A percentile compares a stretch with the other conserved stretches of the same genome.
These are phyloP conservation scores for Bifiguratus adelaidae DNA, from an alignment of 192 early-diverging fungal genomes.

Conservation along the genomic window DNA sequence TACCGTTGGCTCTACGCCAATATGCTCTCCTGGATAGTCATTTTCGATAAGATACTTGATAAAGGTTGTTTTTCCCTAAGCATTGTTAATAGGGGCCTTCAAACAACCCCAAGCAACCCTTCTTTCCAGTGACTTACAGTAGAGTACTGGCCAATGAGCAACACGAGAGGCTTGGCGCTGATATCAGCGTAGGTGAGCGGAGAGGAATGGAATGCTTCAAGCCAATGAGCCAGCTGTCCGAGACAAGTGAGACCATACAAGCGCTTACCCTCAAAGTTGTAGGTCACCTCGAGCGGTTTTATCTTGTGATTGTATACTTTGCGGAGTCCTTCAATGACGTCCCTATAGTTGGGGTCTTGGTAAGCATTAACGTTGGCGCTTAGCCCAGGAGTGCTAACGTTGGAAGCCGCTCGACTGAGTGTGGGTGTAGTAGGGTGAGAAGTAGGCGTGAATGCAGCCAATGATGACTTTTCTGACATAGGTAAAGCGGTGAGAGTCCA, in stretches of 20 bases:
- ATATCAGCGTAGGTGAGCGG: constrained; percentile 68
- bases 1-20: constrained; percentile 72
- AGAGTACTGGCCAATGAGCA: constrained; percentile 76
- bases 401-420: too few species aligned
- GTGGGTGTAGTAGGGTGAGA: too few species aligned
- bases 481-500: too few species aligned
- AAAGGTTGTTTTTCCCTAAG: constrained; percentile 70
- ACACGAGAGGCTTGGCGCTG: constrained; percentile 72
- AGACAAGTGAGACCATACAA: neutral
- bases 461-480: too few species aligned
- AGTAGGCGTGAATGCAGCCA: too few species aligned
- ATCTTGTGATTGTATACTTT: constrained; percentile 60
- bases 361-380: too few species aligned
- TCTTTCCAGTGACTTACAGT: constrained; percentile 25
- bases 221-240: too few species aligned
- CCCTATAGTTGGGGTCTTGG: too few species aligned
- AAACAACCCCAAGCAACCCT: neutral
- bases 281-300: constrained; percentile 54
- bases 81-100: neutral
- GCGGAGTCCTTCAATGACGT: constrained; percentile 52
- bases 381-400: too few species aligned
- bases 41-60: constrained; percentile 66
- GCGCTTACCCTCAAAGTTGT: constrained; percentile 52
- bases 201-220: constrained; percentile 46
- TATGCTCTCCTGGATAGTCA: constrained; percentile 67